A percentile compares a stretch with the other conserved stretches of the same genome.
Evolutionary conservation across 2,329 filamentous ascomycete species (phyloP).

Genomic region (Penicillium sp.): DNA sequence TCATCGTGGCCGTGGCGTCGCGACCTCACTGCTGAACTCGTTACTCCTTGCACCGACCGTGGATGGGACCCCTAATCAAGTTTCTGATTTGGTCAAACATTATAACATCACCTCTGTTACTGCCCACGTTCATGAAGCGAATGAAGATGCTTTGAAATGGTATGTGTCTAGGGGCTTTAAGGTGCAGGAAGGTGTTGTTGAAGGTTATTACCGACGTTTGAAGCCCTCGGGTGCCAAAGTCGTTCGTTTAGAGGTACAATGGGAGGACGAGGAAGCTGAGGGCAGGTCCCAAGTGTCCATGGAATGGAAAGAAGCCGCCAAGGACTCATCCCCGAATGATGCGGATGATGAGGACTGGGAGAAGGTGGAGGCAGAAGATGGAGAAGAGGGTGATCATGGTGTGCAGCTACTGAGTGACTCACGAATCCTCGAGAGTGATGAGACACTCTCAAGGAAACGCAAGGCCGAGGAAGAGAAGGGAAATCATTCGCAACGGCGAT

Average conservation of each 20-base stretch:
- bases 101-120: conserved; percentile 56
- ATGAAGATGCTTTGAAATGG: conserved; percentile 61
- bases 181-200: conserved; percentile 50
- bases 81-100: conserved; percentile 44
- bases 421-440: conserved; percentile 28
- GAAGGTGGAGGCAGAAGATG: conserved; percentile 41
- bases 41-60: conserved; percentile 32
- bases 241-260: conserved; percentile 41
- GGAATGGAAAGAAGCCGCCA: background rate
- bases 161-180: conserved; percentile 60
- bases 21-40: conserved; percentile 53
- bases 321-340: conserved; percentile 7
- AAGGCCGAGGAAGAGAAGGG: conserved; percentile 31
- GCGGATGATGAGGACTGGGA: conserved; percentile 45
- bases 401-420: conserved; percentile 36
- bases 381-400: conserved; percentile 33
- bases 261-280: conserved; percentile 17
- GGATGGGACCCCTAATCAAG: conserved; percentile 13
- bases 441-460: conserved; percentile 26
- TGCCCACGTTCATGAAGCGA: conserved; percentile 66
- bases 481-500: conserved; percentile 9
- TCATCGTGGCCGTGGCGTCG: conserved; percentile 59
- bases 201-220: conserved; percentile 61
- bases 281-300: background rate
- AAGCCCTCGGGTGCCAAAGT: conserved; percentile 58